Base-by-base conservation (phyloP, 192 early-diverging fungal genomes). In the Mortierella hygrophila region DNA sequence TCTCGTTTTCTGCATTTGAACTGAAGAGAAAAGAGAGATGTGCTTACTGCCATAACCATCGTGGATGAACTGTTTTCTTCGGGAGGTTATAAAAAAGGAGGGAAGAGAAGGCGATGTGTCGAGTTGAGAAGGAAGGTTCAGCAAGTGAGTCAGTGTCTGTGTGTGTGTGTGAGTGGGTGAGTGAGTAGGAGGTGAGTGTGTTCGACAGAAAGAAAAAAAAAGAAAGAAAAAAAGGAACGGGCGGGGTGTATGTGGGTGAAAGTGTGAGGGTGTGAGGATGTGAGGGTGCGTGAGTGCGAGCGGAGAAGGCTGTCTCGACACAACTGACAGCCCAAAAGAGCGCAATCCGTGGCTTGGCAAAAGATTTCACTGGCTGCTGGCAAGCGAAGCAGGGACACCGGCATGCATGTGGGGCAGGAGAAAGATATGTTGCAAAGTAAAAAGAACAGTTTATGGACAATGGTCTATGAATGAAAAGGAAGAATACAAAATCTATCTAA, bases 41-140 rank as follows among this genome's bases (percentile, higher is more conserved):
- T 65, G 29, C 60, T 65, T 65, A 65, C 60, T 65, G 60, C 60
- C 60, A 65, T 65, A 65, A 65, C 60, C 60, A 65, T 65, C 60
- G 60, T 65, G 60, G 55, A 65, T 65, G 60, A 65, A 52, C 49
- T 52, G 60, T 65, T 65, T 65, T 65, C 26, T 65, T 65, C 23
- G n/a, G 11, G 29, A 65, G 60, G 60, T 65, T 65, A 35, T 32
- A 32, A 65, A 65, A 65, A 32, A 13, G 60, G 26, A 15, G 32
- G 10, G 11, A 11, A 11, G 32, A 18, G n/a, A 4, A 16, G 18
- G 23, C 11, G 60, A 65, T 65, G 60, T 26, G 13, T 65, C 29
- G 60, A 32, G 29, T 32, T 52, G 49, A 52, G 2, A 52, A 49
- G 18, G 49, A 52, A 20, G 49, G 18, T 21, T 18, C 15, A 20